A percentile compares a stretch with the other conserved stretches of the same genome.
Evolutionary conservation across 2,329 filamentous ascomycete genomes (phyloP).

Genomic region (Fusarium buharicum): DNA sequence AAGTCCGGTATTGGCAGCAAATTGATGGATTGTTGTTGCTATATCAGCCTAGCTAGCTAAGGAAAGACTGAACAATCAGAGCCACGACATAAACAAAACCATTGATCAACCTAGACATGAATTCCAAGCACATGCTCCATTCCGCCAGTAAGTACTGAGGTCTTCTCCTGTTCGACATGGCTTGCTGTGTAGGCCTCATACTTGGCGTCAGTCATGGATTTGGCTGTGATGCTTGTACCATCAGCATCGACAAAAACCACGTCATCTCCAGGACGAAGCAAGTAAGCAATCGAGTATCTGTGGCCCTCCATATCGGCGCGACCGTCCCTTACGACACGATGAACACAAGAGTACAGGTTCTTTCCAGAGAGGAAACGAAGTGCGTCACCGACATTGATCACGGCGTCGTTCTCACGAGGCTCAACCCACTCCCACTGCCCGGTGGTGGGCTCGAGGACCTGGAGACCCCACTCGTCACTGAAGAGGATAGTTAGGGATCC

Average conservation of each 20-base stretch:
- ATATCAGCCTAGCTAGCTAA: too few relatives aligned
- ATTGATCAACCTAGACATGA: too few relatives aligned
- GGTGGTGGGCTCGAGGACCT: slow-evolving; percentile 7
- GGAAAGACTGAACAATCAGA: too few relatives aligned
- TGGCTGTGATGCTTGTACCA: slow-evolving; percentile 15
- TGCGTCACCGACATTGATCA: slow-evolving; percentile 12
- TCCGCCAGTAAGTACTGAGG: slow-evolving; percentile 10
- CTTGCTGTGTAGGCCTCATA: slow-evolving; percentile 15
- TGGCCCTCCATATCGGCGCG: slow-evolving; percentile 10
- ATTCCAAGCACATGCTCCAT: slow-evolving; percentile 19
- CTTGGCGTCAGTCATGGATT: slow-evolving; percentile 16
- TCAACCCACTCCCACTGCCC: slow-evolving; percentile 13
- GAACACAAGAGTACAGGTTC: slow-evolving; percentile 2
- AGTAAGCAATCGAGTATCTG: slow-evolving; percentile 21
- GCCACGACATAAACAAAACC: too few relatives aligned
- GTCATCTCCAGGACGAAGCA: slow-evolving; percentile 12
- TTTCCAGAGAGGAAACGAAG: slow-evolving; percentile 23
- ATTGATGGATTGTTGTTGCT: too few relatives aligned
- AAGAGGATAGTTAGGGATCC: slow-evolving; percentile 14
- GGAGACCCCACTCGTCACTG: slow-evolving; percentile 22
- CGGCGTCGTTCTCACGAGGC: background rate
- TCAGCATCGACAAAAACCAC: slow-evolving; percentile 22
- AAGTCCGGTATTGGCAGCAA: too few relatives aligned
- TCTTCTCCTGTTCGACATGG: slow-evolving; percentile 6
- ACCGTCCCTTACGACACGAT: slow-evolving; percentile 14